Evolutionary conservation across 2,329 filamentous ascomycete species (phyloP).

Genomic region (Dactylellina drechsleri): DNA sequence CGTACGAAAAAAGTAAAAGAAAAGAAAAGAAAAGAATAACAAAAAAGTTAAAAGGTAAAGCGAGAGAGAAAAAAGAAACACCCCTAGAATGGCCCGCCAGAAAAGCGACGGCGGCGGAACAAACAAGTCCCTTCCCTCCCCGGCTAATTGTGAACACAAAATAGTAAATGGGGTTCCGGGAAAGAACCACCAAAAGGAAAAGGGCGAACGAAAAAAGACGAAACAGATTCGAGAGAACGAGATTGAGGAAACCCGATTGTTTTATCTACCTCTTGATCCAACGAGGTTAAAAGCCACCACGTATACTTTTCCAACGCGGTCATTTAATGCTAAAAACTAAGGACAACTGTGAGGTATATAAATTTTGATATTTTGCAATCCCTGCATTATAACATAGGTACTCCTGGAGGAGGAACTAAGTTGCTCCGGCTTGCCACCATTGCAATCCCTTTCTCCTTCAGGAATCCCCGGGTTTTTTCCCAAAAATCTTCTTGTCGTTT

Average conservation of each 20-base stretch:
- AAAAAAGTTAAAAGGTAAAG: slow-evolving; percentile 3
- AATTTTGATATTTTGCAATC: slow-evolving; percentile 1
- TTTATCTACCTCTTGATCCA: too few relatives aligned
- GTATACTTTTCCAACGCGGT: not conserved
- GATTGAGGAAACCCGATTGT: too few relatives aligned
- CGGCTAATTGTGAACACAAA: slow-evolving; percentile 32
- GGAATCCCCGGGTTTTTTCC: too few relatives aligned
- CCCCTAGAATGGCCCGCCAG: not conserved
- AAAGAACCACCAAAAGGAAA: not conserved
- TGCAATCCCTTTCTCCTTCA: not conserved
- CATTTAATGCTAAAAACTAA: not conserved
- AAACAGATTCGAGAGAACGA: too few relatives aligned
- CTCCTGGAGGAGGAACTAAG: not conserved
- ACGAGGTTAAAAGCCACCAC: slow-evolving; percentile 1
- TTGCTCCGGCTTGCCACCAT: not conserved
- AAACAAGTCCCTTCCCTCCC: slow-evolving; percentile 24
- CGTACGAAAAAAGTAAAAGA: slow-evolving; percentile 41
- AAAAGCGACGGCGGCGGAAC: slow-evolving; percentile 21
- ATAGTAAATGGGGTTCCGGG: not conserved
- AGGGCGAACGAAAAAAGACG: too few relatives aligned
- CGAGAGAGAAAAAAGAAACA: not conserved
- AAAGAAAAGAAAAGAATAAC: slow-evolving; percentile 5
- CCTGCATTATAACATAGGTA: not conserved
- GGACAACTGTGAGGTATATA: slow-evolving; percentile 12
- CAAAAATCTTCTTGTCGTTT: too few relatives aligned